A percentile compares a stretch with the other conserved stretches of the same genome.
These are phyloP conservation scores for Aspergillus sp. DNA, from an alignment of 2,329 filamentous ascomycete species.

Conservation along the genomic window DNA sequence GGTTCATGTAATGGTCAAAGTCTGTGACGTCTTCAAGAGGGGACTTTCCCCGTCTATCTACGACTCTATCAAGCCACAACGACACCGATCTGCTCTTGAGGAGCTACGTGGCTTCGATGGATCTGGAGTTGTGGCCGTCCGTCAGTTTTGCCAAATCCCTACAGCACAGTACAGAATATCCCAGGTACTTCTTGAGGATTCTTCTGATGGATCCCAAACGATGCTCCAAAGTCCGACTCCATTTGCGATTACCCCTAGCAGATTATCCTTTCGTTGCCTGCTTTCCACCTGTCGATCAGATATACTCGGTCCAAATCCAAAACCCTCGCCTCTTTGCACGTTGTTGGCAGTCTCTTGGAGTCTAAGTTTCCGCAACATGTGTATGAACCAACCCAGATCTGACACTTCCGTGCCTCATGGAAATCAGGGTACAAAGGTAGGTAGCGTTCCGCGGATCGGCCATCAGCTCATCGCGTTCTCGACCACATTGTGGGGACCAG, in stretches of 20 bases:
- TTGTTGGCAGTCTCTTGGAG: too few relatives aligned
- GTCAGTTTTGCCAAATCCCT: neutral
- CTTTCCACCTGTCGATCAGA: constrained; percentile 2
- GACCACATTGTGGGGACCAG: constrained; percentile 6
- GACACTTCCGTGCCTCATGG: neutral
- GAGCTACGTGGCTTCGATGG: neutral
- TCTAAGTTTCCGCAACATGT: neutral
- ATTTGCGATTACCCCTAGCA: constrained; percentile 3
- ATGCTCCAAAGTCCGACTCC: neutral
- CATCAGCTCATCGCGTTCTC: constrained; percentile 4
- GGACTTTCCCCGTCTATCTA: constrained; percentile 13
- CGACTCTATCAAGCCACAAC: neutral
- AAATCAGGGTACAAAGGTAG: neutral
- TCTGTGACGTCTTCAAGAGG: constrained; percentile 12
- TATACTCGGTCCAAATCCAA: neutral
- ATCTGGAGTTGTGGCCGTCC: neutral
- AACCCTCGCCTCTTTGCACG: neutral
- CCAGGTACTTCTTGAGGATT: neutral
- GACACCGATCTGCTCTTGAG: neutral
- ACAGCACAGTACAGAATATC: neutral
- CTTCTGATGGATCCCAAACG: neutral
- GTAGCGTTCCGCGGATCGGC: constrained; percentile 5
- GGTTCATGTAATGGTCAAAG: neutral
- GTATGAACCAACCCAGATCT: too few relatives aligned
- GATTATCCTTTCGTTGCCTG: neutral